phyloP scores from a whole-genome alignment of 768 basidiomycete species.

The Kwoniella sp. region DNA sequence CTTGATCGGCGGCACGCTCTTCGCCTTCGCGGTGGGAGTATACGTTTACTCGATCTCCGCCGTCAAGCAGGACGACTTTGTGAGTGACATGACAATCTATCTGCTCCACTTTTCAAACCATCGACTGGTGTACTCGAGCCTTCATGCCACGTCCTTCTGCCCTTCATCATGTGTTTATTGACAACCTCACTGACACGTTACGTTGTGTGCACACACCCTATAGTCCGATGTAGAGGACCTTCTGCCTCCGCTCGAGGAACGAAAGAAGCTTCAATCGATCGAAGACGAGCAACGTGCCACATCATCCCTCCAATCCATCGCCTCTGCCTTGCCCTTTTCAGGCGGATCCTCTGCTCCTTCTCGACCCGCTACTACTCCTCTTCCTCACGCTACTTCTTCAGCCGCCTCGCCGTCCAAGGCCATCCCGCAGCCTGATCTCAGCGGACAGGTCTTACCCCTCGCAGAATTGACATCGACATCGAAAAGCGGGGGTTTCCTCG shows the following conservation, averaged over 20 bases:
- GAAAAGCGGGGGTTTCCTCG: not conserved
- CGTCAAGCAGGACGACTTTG: conserved; percentile 88
- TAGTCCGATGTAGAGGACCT: conserved; percentile 55
- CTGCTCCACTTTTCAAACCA: not conserved
- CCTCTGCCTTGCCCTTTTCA: conserved; percentile 31
- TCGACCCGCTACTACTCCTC: conserved; percentile 4
- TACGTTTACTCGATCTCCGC: conserved; percentile 93
- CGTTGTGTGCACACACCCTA: not conserved
- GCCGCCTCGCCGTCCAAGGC: conserved; percentile 17
- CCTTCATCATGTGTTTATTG: too few species aligned
- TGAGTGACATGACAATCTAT: conserved; percentile 31
- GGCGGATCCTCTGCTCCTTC: conserved; percentile 9
- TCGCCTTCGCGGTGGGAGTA: conserved; percentile 74
- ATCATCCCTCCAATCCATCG: conserved; percentile 30
- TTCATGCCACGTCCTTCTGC: not conserved
- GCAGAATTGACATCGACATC: not conserved
- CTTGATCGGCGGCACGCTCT: conserved; percentile 71
- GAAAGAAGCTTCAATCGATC: conserved; percentile 50
- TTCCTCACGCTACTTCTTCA: conserved; percentile 23
- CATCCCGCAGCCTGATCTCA: conserved; percentile 20
- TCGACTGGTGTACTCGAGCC: too few species aligned
- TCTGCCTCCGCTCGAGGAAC: conserved; percentile 56
- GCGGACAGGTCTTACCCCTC: conserved; percentile 5
- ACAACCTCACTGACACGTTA: too few species aligned
- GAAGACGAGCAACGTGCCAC: conserved; percentile 54